Percentiles rank a stretch among this genome's conserved stretches.
Conservation (phyloP, 441 rosid species). For the Raphanus hybrid region DNA sequence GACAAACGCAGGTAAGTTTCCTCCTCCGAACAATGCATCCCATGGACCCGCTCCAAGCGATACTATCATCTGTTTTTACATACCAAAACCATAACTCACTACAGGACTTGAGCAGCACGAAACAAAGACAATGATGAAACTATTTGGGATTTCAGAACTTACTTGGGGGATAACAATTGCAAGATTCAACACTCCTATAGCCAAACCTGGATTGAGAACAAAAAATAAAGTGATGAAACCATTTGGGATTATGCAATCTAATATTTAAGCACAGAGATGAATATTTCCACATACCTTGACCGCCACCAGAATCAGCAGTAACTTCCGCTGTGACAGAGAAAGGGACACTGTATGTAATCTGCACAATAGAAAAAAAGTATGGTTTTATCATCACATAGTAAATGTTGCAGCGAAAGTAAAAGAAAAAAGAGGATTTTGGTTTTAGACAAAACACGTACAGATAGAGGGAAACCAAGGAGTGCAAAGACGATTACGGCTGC, state of each 20-base stretch:
- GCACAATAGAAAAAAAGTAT: constrained; percentile 20
- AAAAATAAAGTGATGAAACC: too few relatives aligned
- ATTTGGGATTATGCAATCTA: too few relatives aligned
- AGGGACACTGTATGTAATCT: constrained; percentile 95
- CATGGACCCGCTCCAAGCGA: constrained; percentile 95
- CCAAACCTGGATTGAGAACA: too few relatives aligned
- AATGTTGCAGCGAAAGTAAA: neutral
- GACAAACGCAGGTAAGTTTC: constrained; percentile 90
- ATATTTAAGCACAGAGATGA: neutral
- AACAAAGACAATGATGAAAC: too few relatives aligned
- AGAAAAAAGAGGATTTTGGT: constrained; percentile 5
- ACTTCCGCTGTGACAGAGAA: constrained; percentile 93
- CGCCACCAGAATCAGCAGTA: constrained; percentile 82
- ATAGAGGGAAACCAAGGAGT: constrained; percentile 25
- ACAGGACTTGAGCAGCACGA: too few relatives aligned
- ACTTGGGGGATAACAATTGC: too few relatives aligned
- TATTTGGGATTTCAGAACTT: too few relatives aligned
- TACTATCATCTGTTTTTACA: constrained; percentile 64
- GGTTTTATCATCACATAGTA: neutral
- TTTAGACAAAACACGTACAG: constrained; percentile 61
- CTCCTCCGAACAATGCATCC: constrained; percentile 97
- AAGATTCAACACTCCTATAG: too few relatives aligned
- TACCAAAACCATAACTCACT: too few relatives aligned
- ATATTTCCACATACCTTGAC: too few relatives aligned
- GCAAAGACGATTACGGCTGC: too few relatives aligned